phyloP scores from a whole-genome alignment of 768 basidiomycete genomes.

The Flagelloscypha sp. region DNA sequence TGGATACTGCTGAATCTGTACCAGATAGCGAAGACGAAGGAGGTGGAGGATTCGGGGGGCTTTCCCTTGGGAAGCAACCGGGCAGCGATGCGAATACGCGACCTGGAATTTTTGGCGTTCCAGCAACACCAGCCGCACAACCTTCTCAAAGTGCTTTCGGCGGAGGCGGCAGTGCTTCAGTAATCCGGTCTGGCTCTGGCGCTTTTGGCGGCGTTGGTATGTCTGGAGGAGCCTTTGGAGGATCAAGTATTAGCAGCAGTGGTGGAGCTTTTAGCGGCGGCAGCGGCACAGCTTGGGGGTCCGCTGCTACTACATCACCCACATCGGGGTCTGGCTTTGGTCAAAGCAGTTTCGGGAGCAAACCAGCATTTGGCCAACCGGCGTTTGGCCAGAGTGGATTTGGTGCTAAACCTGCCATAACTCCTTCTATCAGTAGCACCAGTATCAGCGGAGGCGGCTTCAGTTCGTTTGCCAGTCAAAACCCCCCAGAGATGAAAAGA shows the following conservation, averaged over 20 bases:
- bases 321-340: constrained; percentile 24
- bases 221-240: constrained; percentile 11
- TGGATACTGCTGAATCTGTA: constrained; percentile 2
- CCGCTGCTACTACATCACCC: constrained; percentile 15
- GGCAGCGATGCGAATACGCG: constrained; percentile 17
- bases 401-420: constrained; percentile 4
- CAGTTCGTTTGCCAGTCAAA: constrained; percentile 3
- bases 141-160: constrained; percentile 12
- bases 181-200: constrained; percentile 28
- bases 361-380: constrained; percentile 28
- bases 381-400: constrained; percentile 30
- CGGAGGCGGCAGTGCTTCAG: constrained; percentile 20
- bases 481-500: constrained; percentile 6
- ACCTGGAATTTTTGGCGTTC: constrained; percentile 30
- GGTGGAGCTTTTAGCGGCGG: constrained; percentile 23
- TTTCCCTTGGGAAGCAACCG: constrained; percentile 28
- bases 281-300: constrained; percentile 4
- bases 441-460: constrained; percentile 4
- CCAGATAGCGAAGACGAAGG: constrained; percentile 3
- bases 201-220: constrained; percentile 18
- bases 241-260: constrained; percentile 19
- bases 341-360: constrained; percentile 18
- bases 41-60: constrained; percentile 24
- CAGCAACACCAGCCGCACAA: constrained; percentile 17
- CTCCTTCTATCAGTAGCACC: constrained; percentile 3